Evolutionary conservation across 2,329 filamentous ascomycete species (phyloP), one percentile per base, ranked within the genome.

Genomic region (Phaeophleospora eucalypticola): DNA sequence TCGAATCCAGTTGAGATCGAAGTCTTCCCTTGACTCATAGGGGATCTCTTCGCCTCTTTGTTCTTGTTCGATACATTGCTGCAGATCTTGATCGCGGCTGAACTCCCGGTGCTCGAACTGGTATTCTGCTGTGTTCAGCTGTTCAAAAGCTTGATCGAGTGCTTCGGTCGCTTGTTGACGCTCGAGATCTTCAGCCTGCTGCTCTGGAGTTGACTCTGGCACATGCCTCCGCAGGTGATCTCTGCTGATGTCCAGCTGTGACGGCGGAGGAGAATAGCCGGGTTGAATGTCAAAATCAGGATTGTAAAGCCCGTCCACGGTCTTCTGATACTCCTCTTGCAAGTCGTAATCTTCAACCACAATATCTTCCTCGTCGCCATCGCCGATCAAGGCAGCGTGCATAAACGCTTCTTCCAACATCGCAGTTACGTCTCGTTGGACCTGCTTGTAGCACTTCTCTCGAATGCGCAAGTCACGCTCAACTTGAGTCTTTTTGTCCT

Each of bases 351-450:
- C 7, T 1, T 29, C 24, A 12, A 29, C 24, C 40, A 32, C 12
- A 41, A 18, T 3, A 44, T 17, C 24, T 43, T 10, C 3, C 40
- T 17, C 4, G 34, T 38, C 14, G 34, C 14, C 17, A 1, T 39
- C 38, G 1, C 29, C 32, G 14, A 53, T 15, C 10, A 54, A 19
- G 3, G 29, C 29, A 4, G 46, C 52, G 19, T 18, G 19, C 1
- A 51, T 34, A 27, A 51, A 53, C 4, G 52, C 47, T 6, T 55
- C 54, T 17, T 53, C 52, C 3, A 57, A 36, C 7, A 20, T 32
- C 0, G 38, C 48, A 10, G 17, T 48, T 12, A 46, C 32, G 10
- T 17, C 34, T 7, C 19, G 34, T 7, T 51, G 52, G 4, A 44
- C 12, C 12, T 6, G 43, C 6, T 16, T 7, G n/a, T 15, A 16